Base-by-base conservation (phyloP, 352 stramenopile genomes). In the Phytophthora niederhauseri region DNA sequence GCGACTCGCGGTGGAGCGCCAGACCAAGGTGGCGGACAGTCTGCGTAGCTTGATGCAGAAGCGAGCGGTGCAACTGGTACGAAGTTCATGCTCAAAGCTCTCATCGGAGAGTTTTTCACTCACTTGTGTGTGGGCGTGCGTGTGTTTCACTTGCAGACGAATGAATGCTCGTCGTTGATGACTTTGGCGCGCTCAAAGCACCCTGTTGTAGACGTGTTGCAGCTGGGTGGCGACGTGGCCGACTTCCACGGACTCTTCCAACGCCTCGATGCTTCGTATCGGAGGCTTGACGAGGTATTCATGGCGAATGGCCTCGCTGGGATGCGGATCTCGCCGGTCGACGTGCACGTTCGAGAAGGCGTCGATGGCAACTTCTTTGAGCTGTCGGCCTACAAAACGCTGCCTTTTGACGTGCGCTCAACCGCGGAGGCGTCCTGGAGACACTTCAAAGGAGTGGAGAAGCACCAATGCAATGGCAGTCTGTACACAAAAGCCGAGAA, bases 41-140 rank as follows among this genome's bases (percentile, higher is more conserved):
- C 59, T 88, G 4, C 66, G 77, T 26, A 68, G 64, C 31, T 52
- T 83, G 15, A 64, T 86, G 51, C 66, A 73, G 50, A 72, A 70
- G 19, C 68, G 66, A 49, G 24, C 50, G n/a, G 53, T 14, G 8
- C 24, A 59, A 22, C 28, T 65, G 48, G 62, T 69, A 56, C 26
- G 50, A 24, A 57, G 24, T 8, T 12, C 19, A 34, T 31, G 34
- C 34, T 15, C 34, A 43, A 43, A 6, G 34, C 9, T 4, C 34
- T 43, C 14, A 11, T 43, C 34, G 34, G 12, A 20, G 19, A 19
- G 19, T 50, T n/a, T 63, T 34, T 11, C 30, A 45, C 28, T 63
- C 0, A 36, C 17, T 12, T 61, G 48, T 19, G 38, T 22, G 51
- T 19, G 22, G 26, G 20, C 38, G 31, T n/a, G 38, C 20, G 43